Evolutionary conservation across 805 yeast genomes (phyloP).

Genomic region (Teunomyces cretensis): DNA sequence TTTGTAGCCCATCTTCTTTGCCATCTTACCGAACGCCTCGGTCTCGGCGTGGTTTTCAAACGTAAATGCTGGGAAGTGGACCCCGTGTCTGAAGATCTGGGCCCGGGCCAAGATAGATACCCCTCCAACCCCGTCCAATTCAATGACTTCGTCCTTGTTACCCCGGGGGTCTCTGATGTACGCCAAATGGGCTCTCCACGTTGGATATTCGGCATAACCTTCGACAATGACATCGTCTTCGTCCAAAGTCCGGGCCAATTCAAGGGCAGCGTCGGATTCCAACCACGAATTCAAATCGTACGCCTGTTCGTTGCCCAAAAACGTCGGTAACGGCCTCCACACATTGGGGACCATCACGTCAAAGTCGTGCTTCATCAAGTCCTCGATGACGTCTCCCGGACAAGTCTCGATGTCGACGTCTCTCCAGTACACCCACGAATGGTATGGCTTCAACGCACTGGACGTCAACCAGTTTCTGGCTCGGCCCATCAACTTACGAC

Average conservation of each 20-base stretch:
- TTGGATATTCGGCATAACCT: constrained; percentile 84
- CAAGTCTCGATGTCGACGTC: constrained; percentile 84
- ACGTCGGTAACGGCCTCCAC: constrained; percentile 95
- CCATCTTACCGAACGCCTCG: constrained; percentile 84
- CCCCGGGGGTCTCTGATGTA: constrained; percentile 65
- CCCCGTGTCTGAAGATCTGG: constrained; percentile 70
- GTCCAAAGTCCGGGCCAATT: constrained; percentile 59
- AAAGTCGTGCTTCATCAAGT: constrained; percentile 63
- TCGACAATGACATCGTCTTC: constrained; percentile 88
- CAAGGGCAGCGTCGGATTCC: constrained; percentile 76
- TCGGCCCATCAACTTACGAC: constrained; percentile 82
- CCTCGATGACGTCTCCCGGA: constrained; percentile 73
- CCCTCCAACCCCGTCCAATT: constrained; percentile 85
- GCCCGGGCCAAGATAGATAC: constrained; percentile 79
- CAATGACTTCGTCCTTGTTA: constrained; percentile 60
- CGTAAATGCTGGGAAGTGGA: constrained; percentile 83
- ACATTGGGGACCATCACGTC: constrained; percentile 86
- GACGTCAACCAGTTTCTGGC: constrained; percentile 84
- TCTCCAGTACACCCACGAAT: constrained; percentile 91
- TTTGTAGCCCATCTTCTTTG: constrained; percentile 70
- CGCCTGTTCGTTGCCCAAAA: constrained; percentile 88
- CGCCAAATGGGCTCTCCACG: constrained; percentile 81
- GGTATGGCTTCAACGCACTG: constrained; percentile 74
- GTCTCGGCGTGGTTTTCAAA: constrained; percentile 86
- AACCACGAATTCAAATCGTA: constrained; percentile 97